A percentile compares a stretch with the other conserved stretches of the same genome.
phyloP scores from a whole-genome alignment of 305 asterid genomes.

The Withania somnifera region DNA sequence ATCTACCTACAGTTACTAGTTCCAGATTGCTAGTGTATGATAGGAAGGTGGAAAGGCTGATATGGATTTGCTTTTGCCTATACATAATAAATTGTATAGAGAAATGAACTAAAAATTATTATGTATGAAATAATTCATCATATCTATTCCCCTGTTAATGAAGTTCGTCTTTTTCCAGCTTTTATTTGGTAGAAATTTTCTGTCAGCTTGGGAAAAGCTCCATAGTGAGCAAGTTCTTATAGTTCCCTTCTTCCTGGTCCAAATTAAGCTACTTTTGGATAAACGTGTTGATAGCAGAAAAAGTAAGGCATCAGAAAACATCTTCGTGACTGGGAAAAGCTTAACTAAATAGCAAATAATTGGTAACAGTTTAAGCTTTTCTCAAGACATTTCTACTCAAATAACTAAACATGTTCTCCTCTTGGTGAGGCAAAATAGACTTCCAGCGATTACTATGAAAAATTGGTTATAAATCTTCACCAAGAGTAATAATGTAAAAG shows the following conservation, averaged over 20 bases:
- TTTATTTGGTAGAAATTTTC: background rate
- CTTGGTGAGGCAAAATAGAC: background rate
- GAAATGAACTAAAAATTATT: background rate
- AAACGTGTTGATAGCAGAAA: background rate
- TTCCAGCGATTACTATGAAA: background rate
- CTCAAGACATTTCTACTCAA: background rate
- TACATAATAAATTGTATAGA: background rate
- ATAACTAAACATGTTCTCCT: background rate
- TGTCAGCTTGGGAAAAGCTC: background rate
- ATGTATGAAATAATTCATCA: background rate
- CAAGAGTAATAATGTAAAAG: background rate
- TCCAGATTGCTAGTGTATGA: background rate
- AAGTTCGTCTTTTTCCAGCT: background rate
- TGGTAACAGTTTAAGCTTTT: background rate
- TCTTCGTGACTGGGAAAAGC: background rate
- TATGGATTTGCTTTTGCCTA: slow-evolving; percentile 8
- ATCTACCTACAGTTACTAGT: background rate
- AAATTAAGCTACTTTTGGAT: background rate
- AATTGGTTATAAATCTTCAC: background rate
- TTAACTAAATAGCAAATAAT: background rate
- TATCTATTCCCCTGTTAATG: background rate
- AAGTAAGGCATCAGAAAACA: background rate
- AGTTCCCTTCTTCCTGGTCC: background rate
- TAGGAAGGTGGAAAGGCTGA: slow-evolving; percentile 13
- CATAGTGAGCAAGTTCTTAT: background rate